These are phyloP conservation scores for Aegilops umbellulata DNA, from an alignment of 176 grass and related monocot species.

Conservation along the genomic window DNA sequence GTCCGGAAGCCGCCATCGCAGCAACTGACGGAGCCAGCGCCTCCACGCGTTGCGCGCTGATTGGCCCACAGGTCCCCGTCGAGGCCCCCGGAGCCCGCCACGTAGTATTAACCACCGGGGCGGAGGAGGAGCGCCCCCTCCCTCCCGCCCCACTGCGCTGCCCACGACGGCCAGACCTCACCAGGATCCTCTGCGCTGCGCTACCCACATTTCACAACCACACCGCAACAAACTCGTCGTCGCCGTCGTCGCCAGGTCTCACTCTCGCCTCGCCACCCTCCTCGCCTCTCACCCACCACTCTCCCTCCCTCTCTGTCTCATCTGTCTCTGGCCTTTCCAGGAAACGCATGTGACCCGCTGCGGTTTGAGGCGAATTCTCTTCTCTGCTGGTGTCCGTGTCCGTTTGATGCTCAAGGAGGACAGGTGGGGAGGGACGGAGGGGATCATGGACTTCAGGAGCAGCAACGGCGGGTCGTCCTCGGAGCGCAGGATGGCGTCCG, in stretches of 20 bases:
- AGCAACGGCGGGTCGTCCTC: constrained; percentile 37
- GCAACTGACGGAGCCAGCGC: constrained; percentile 28
- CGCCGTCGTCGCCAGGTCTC: not conserved
- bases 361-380: constrained; percentile 19
- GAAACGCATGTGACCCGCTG: constrained; percentile 45
- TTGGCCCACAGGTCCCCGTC: not conserved
- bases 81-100: constrained; percentile 1
- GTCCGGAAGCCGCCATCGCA: constrained; percentile 30
- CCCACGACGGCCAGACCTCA: not conserved
- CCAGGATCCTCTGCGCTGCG: constrained; percentile 42
- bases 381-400: not conserved
- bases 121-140: not conserved
- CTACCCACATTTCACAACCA: not conserved
- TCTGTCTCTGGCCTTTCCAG: constrained; percentile 1
- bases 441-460: constrained; percentile 37
- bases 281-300: not conserved
- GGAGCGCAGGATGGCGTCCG: constrained; percentile 21
- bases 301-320: not conserved
- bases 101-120: constrained; percentile 23
- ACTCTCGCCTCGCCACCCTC: not conserved
- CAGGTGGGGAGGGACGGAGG: not conserved
- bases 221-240: constrained; percentile 1
- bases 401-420: constrained; percentile 27
- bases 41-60: constrained; percentile 1
- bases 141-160: not conserved